Evolutionary conservation across 2,329 filamentous ascomycete species (phyloP).

Genomic region (Beauveria pseudobassiana): DNA sequence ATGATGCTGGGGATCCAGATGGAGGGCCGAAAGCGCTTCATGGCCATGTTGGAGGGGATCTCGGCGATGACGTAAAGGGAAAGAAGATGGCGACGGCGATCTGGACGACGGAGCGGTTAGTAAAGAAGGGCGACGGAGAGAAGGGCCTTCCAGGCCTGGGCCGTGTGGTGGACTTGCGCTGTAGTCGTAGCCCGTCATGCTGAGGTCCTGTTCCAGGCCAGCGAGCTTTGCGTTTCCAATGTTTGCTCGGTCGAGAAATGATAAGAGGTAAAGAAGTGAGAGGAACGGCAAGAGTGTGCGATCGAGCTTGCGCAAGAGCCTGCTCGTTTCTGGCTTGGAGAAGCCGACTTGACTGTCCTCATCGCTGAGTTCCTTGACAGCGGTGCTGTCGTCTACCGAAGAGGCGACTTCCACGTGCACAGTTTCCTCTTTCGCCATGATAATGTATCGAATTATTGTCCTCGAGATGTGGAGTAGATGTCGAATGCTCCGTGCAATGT

Average conservation of each 20-base stretch:
- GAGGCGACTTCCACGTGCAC: constrained; percentile 1
- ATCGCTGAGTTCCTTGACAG: not conserved
- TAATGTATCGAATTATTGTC: too few species aligned
- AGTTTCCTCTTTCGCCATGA: not conserved
- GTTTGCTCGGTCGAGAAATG: constrained; percentile 37
- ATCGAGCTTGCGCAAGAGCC: constrained; percentile 41
- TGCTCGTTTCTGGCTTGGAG: constrained; percentile 32
- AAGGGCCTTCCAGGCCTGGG: too few species aligned
- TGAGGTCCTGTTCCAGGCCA: constrained; percentile 33
- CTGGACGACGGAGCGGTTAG: constrained; percentile 13
- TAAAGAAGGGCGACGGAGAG: too few species aligned
- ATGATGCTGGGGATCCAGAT: constrained; percentile 47
- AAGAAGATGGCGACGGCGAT: constrained; percentile 44
- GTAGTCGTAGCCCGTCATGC: constrained; percentile 40
- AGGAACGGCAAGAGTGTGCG: constrained; percentile 48
- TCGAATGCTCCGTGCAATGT: too few species aligned
- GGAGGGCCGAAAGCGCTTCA: constrained; percentile 45
- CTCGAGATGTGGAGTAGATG: too few species aligned
- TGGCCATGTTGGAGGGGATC: constrained; percentile 49
- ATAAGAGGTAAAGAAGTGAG: constrained; percentile 50
- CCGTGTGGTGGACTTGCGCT: constrained; percentile 21
- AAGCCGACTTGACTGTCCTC: constrained; percentile 17
- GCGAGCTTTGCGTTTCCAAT: constrained; percentile 53
- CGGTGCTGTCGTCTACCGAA: not conserved
- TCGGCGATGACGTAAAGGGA: constrained; percentile 45